Evolutionary conservation across 2,329 filamentous ascomycete genomes (phyloP), one percentile per base, ranked within the genome.

Genomic region (Penicillium crustosum): DNA sequence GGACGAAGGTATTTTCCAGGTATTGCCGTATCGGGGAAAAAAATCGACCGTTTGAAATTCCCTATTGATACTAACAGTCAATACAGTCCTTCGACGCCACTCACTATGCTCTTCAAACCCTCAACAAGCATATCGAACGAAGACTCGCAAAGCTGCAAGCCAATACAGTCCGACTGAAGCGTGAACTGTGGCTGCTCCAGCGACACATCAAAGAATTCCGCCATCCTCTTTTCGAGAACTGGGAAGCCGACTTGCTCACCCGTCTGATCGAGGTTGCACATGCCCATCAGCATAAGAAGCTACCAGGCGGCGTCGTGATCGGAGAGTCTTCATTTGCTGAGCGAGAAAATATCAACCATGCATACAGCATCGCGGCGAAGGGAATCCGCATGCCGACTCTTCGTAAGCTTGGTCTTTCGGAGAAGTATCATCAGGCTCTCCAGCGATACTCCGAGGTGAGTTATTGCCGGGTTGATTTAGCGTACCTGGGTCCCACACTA

Each of bases 211-310:
- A 61, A 17, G 57, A 66, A 4, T 66, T 68, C 43, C 56, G 67
- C 21, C 62, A 65, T 39, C 69, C 72, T 3, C 58, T 67, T 31
- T 63, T 73, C 33, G 60, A 62, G n/a, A 72, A 63, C 36, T 75
- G 72, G 71, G 68, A 75, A 52, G 72, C 72, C 15, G 69, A 75
- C 50, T 66, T 66, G n/a, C 64, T 75, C 15, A 74, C 72, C 2
- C 68, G 70, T 23, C 65, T 75, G n/a, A 67, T 75, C 48, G 72
- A 73, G 45, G 64, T 70, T 23, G 62, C 69, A 15, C 65, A 71
- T 56, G 57, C 63, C 36, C 58, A 51, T 10, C 66, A 70, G 42
- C 47, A 59, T 15, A 60, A 61, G 52, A 70, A 64, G 44, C 36
- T 72, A 27, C 65, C 65, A 1, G 61, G 58, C 10, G 65, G 64